These are phyloP conservation scores for Penicillium sp. DNA, from an alignment of 2,329 filamentous ascomycete species.

Conservation along the genomic window DNA sequence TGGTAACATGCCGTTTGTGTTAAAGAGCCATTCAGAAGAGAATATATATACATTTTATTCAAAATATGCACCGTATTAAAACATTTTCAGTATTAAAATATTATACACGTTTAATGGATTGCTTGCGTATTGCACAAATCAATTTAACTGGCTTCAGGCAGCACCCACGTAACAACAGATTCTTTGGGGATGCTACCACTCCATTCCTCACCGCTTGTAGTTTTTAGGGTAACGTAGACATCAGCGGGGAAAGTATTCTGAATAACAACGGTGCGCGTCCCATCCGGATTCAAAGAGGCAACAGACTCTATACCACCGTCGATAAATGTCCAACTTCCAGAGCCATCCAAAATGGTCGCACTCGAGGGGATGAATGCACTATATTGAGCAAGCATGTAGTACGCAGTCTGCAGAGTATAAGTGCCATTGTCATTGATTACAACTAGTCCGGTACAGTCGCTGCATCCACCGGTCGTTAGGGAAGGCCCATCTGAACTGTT, in stretches of 20 bases:
- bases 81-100: neutral
- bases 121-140: neutral
- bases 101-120: neutral
- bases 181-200: conserved; percentile 2
- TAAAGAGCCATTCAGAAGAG: neutral
- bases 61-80: neutral
- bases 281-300: conserved; percentile 11
- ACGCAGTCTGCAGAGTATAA: conserved; percentile 5
- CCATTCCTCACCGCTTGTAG: conserved; percentile 5
- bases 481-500: conserved; percentile 1
- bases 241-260: conserved; percentile 6
- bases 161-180: conserved; percentile 8
- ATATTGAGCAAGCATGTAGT: conserved; percentile 11
- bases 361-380: conserved; percentile 7
- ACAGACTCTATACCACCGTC: conserved; percentile 8
- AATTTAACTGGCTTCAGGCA: neutral
- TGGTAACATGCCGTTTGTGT: neutral
- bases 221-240: conserved; percentile 6
- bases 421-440: conserved; percentile 5
- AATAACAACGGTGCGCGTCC: conserved; percentile 9
- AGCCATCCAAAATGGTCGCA: conserved; percentile 1
- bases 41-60: neutral
- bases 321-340: neutral
- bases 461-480: conserved; percentile 5
- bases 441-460: conserved; percentile 4